A percentile compares a stretch with the other conserved stretches of the same genome.
These are phyloP conservation scores for Cicer yamashitae DNA, from an alignment of 306 rosid genomes.

Conservation along the genomic window DNA sequence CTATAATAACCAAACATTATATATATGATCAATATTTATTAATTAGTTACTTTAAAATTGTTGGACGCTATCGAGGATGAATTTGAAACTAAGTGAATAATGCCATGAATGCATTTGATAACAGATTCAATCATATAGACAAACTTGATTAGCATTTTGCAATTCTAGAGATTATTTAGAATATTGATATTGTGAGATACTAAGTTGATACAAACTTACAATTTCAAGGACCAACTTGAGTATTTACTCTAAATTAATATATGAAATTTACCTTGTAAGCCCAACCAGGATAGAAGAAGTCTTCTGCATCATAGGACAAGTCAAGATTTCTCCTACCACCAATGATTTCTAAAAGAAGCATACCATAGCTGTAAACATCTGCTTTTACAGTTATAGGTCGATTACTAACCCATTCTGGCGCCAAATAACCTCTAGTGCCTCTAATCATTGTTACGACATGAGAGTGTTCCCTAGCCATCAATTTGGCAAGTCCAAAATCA, in stretches of 20 bases:
- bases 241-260: not conserved
- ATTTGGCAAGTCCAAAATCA: slow-evolving; percentile 91
- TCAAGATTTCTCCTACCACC: slow-evolving; percentile 98
- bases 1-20: slow-evolving; percentile 49
- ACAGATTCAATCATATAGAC: no score
- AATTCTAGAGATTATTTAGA: no score
- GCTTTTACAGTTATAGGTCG: slow-evolving; percentile 97
- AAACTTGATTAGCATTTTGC: no score
- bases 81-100: no score
- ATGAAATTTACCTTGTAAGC: slow-evolving; percentile 76
- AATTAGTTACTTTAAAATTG: no score
- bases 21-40: slow-evolving; percentile 2
- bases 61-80: no score
- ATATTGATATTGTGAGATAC: no score
- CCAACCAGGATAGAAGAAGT: slow-evolving; percentile 95
- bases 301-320: slow-evolving; percentile 80
- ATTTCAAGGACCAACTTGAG: no score
- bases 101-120: no score
- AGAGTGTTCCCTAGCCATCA: slow-evolving; percentile 96
- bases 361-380: slow-evolving; percentile 92
- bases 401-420: slow-evolving; percentile 97
- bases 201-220: no score
- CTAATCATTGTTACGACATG: slow-evolving; percentile 94
- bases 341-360: slow-evolving; percentile 90
- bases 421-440: slow-evolving; percentile 96